phyloP scores from a whole-genome alignment of 1,284 basidiomycete genomes.

The Puccinia triticina region DNA sequence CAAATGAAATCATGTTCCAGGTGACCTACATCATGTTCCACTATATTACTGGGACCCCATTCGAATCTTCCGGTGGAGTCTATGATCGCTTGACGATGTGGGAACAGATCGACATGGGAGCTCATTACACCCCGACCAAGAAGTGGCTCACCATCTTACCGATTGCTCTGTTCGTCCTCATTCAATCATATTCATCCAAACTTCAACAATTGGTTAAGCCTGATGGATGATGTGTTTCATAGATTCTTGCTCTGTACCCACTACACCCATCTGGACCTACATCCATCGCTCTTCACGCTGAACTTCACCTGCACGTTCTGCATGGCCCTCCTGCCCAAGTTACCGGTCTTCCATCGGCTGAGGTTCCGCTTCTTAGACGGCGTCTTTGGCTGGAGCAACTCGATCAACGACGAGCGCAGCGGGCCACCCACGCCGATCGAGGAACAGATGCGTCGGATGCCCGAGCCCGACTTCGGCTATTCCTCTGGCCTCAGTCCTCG shows the following conservation, averaged over 20 bases:
- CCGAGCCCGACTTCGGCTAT: conserved; percentile 37
- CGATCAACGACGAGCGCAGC: conserved; percentile 41
- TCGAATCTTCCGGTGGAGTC: conserved; percentile 84
- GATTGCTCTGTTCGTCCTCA: conserved; percentile 76
- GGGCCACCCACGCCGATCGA: conserved; percentile 50
- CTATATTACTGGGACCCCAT: conserved; percentile 94
- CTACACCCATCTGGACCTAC: conserved; percentile 81
- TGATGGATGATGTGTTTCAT: no score
- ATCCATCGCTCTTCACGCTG: conserved; percentile 87
- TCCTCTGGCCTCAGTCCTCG: conserved; percentile 25
- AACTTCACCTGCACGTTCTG: conserved; percentile 83
- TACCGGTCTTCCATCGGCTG: conserved; percentile 73
- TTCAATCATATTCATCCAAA: background rate
- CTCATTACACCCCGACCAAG: conserved; percentile 96
- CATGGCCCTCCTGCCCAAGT: conserved; percentile 84
- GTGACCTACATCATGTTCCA: conserved; percentile 98
- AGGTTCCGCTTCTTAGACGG: conserved; percentile 55
- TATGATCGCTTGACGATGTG: conserved; percentile 97
- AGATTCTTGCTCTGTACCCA: conserved; percentile 97
- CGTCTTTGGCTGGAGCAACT: conserved; percentile 40
- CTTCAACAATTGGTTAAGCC: background rate
- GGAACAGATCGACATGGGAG: conserved; percentile 99
- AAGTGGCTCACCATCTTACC: conserved; percentile 95
- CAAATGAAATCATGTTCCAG: conserved; percentile 63
- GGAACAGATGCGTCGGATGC: conserved; percentile 43